Evolutionary conservation across 208 protist species (phyloP), one percentile per base, ranked within the genome.

Genomic region (Acanthamoeba healyi): DNA sequence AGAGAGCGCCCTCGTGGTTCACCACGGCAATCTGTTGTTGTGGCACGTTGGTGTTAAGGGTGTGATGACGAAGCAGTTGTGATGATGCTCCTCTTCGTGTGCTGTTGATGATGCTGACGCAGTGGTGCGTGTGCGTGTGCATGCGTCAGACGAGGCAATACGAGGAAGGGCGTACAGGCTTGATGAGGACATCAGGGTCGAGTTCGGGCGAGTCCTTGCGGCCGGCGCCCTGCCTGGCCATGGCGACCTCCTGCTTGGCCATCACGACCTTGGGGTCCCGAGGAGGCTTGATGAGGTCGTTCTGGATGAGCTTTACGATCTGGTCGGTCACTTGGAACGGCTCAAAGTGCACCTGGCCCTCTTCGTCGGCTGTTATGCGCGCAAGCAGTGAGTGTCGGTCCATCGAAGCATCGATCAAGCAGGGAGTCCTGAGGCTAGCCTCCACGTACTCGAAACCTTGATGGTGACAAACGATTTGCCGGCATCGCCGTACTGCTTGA

Each of bases 141-240:
- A 15, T 15, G 49, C 49, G 49, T 72, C 3, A 77, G 10, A 26
- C 7, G 7, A 84, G 3, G 36, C 26, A 56, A 56, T 5, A 51
- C 22, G 29, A 51, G 22, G 38, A 22, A 51, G 29, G 40, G 38
- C 22, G 42, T 87, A 87, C 77, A 22, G 77, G 77, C 26, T 63
- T 61, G 77, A 87, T 61, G 46, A 87, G 49, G n/a, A 87, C 77
- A 44, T 51, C 49, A 44, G 77, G 77, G 49, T 87, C 77, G 42
- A 87, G 24, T 34, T 87, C 77, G 77, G 38, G 22, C 7, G 77
- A 51, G 77, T 87, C 77, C 77, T 87, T 87, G 46, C 77, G 42
- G 26, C 77, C 77, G 10, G 77, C 77, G 77, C 77, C 77, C 29
- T 29, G 29, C 4, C 77, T 3, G 42, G 42, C 46, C 77, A 87